Base-by-base conservation (phyloP, 768 basidiomycete genomes). In the Solioccasus polychromus region DNA sequence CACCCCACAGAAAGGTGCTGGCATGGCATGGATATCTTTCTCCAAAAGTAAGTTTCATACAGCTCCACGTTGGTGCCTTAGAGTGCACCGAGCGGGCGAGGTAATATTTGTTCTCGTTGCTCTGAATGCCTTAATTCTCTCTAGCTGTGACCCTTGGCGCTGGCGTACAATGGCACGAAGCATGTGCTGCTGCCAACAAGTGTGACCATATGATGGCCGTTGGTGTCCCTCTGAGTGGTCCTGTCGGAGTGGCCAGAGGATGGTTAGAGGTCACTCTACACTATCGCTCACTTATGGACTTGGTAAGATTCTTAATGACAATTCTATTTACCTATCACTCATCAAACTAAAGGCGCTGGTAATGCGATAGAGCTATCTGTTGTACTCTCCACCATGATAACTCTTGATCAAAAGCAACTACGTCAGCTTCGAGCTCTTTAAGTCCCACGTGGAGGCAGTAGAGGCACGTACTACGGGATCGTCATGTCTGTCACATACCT, bases 391-490 rank as follows among this genome's bases (percentile, higher is more conserved):
- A 61, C 66, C n/a, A 2, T 77, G 77, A 5, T 47, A 66, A 5
- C 54, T 68, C 31, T 50, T 74, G 42, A 65, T 51, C 9, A 66
- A 62, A 17, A 80, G 78, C 51, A 48, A 52, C 0, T 61, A 70
- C 53, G 62, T 67, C 29, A 66, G 78, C 51, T 18, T 62, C 8
- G 76, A 79, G 40, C 67, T 82, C 4, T 80, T 77, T 58, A 75
- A 73, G 79, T 78, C 0, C 54, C 80, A 38, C 68, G 78, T 29
- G 78, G 77, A 1, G 75, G 74, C 1, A 78, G 78, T 1, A 76
- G 76, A 5, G 68, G 72, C 10, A 78, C 73, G 0, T 79, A 64
- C n/a, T n/a, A n/a, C 38, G 77, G 74, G 6, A 64, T 79, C 18
- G 61, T 79, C 38, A 71, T 71, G 3, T 73, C 73, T 0, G 72